Base-by-base conservation (phyloP, 1,284 basidiomycete species). In the Pyrrhoderma noxium region DNA sequence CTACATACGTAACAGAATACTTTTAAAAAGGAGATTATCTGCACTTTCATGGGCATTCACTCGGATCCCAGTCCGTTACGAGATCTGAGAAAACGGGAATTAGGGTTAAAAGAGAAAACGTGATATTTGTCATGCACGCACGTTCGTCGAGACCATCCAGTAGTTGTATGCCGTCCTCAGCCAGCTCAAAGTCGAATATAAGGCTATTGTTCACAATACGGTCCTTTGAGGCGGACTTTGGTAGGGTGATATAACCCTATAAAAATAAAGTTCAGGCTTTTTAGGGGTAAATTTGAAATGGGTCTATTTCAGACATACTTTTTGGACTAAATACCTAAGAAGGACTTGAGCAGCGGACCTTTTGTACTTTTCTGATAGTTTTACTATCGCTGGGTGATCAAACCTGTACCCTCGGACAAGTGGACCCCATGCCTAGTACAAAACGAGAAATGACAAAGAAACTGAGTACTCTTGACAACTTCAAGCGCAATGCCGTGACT, bases 121-220 rank as follows among this genome's bases (percentile, higher is more conserved):
- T 27, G 37, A 37, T 31, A 31, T 5, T 31, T 31, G 27, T 11
- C 27, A 31, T 11, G 47, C 37, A 27, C 64, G 59, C 48, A 71
- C 80, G 70, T 70, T 69, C 64, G 62, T 90, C 85, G 3, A 90
- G 68, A 0, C 60, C 68, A 60, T 89, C 78, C 7, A 92, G 65
- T 34, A 63, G 64, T 1, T 57, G 57, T 74, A 92, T 79, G 56
- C 91, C 87, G 37, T 78, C 76, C 5, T 66, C 60, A 46, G 65
- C 65, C 11, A 93, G 71, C 50, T 75, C 74, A 59, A 93, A 93
- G 61, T 84, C 80, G 55, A 79, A 89, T 1, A 91, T 64, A 19
- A 82, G 63, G 0, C 79, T 65, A 57, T 93, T 93, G 16, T 79
- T 79, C 37, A 69, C 65, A 57, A 92, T 91, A 37, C 88, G 75